Percentiles rank a stretch among this genome's conserved stretches.
These are phyloP conservation scores for Tilletiopsis washingtonensis DNA, from an alignment of 1,284 basidiomycete genomes.

Conservation along the genomic window DNA sequence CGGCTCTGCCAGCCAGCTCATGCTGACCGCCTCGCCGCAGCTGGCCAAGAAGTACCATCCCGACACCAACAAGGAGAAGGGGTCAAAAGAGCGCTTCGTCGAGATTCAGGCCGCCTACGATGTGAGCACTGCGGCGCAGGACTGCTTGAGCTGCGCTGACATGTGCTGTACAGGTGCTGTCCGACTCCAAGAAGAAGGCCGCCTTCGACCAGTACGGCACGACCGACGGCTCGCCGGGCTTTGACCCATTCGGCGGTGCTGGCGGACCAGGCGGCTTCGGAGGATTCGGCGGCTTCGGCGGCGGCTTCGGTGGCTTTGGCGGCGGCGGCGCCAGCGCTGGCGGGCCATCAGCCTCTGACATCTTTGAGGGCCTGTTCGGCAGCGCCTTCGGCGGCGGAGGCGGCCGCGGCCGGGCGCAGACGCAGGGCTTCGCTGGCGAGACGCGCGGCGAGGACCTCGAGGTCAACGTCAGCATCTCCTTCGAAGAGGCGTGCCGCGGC, in stretches of 20 bases:
- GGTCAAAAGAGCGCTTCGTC: slow-evolving; percentile 83
- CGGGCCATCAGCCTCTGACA: slow-evolving; percentile 16
- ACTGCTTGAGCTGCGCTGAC: neutral
- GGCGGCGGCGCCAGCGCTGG: slow-evolving; percentile 50
- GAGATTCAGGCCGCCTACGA: slow-evolving; percentile 98
- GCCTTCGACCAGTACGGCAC: slow-evolving; percentile 91
- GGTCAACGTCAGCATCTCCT: slow-evolving; percentile 66
- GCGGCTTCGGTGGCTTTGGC: slow-evolving; percentile 53
- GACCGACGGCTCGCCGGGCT: slow-evolving; percentile 82
- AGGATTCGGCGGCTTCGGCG: slow-evolving; percentile 59
- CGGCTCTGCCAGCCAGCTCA: too few relatives aligned
- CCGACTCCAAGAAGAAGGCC: slow-evolving; percentile 86
- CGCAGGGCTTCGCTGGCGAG: slow-evolving; percentile 48
- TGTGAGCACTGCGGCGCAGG: too few relatives aligned
- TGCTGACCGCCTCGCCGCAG: too few relatives aligned
- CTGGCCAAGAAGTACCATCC: slow-evolving; percentile 97
- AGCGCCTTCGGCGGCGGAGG: slow-evolving; percentile 54
- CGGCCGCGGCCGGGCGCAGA: slow-evolving; percentile 25
- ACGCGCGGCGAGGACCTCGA: slow-evolving; percentile 79
- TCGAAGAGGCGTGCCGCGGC: slow-evolving; percentile 86
- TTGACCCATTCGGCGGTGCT: slow-evolving; percentile 63
- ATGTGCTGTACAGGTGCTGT: too few relatives aligned
- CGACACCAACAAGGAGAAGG: slow-evolving; percentile 88
- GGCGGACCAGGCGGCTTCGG: slow-evolving; percentile 52
- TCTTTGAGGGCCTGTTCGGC: slow-evolving; percentile 84